A percentile compares a stretch with the other conserved stretches of the same genome.
Evolutionary conservation across 768 basidiomycete species (phyloP).

Genomic region (Psilocybe cyanescens): DNA sequence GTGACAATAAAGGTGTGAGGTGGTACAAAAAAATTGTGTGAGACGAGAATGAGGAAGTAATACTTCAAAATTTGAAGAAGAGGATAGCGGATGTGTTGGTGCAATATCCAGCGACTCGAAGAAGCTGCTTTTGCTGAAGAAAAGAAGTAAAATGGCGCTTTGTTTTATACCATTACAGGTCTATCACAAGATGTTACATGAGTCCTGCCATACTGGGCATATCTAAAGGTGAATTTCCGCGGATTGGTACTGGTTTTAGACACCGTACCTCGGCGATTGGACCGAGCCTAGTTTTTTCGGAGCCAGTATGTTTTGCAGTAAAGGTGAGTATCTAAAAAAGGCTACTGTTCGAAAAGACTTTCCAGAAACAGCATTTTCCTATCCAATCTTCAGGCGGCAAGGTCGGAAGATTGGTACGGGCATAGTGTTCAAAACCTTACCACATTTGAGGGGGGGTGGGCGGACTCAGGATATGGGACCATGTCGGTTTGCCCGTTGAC

Average conservation of each 20-base stretch:
- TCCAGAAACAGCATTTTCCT: background rate
- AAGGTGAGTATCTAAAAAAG: slow-evolving; percentile 1
- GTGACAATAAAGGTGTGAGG: background rate
- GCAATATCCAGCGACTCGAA: background rate
- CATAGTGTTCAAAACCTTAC: background rate
- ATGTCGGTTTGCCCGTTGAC: background rate
- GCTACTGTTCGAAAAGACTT: background rate
- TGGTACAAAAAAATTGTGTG: background rate
- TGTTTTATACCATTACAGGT: background rate
- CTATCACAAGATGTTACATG: background rate
- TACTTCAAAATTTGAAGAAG: background rate
- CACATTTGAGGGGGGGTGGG: background rate
- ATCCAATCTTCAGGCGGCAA: background rate
- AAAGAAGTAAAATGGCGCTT: background rate
- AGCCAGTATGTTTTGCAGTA: background rate
- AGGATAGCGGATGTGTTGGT: background rate
- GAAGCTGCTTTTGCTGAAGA: background rate
- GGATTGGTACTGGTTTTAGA: background rate
- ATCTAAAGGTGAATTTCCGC: background rate
- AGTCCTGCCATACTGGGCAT: background rate
- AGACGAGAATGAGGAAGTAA: background rate
- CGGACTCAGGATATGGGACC: too few relatives aligned
- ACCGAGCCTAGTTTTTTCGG: slow-evolving; percentile 28
- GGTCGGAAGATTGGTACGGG: background rate
- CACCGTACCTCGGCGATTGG: slow-evolving; percentile 26